Conservation (phyloP, 2,329 filamentous ascomycete species). For the Fusarium zealandicum region DNA sequence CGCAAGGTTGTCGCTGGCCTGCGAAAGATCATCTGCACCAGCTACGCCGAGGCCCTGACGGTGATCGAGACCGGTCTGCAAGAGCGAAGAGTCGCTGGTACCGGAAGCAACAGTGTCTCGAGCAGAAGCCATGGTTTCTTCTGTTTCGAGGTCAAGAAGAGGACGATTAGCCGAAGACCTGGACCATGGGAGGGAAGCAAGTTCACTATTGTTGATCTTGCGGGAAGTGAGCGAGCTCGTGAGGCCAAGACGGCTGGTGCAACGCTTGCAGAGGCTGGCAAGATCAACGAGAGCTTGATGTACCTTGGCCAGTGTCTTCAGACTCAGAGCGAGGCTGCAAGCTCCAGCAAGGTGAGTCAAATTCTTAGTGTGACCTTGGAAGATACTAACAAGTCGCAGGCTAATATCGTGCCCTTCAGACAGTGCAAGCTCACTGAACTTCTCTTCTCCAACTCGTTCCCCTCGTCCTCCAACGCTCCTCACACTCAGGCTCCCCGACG, state of each 20-base stretch:
- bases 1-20: slow-evolving; percentile 94
- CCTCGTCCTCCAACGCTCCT: slow-evolving; percentile 58
- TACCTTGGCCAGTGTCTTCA: slow-evolving; percentile 96
- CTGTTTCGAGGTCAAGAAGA: slow-evolving; percentile 92
- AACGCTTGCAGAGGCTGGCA: slow-evolving; percentile 92
- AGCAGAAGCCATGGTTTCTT: slow-evolving; percentile 97
- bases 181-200: slow-evolving; percentile 77
- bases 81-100: slow-evolving; percentile 87
- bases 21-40: slow-evolving; percentile 86
- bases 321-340: slow-evolving; percentile 84
- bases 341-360: slow-evolving; percentile 70
- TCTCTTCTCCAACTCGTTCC: slow-evolving; percentile 88
- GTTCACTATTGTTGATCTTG: slow-evolving; percentile 89
- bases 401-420: slow-evolving; percentile 77
- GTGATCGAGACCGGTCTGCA: slow-evolving; percentile 89
- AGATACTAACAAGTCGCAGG: slow-evolving; percentile 52
- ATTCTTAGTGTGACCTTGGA: background rate
- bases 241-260: slow-evolving; percentile 94
- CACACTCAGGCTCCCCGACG: slow-evolving; percentile 55
- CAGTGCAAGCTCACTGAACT: slow-evolving; percentile 88
- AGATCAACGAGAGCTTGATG: slow-evolving; percentile 99
- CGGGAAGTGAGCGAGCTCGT: slow-evolving; percentile 90
- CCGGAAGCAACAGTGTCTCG: slow-evolving; percentile 90
- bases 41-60: slow-evolving; percentile 82
- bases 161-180: slow-evolving; percentile 55